Evolutionary conservation across 306 rosid species (phyloP), one percentile per base, ranked within the genome.

Genomic region (Sphenostylis stenocarpa): DNA sequence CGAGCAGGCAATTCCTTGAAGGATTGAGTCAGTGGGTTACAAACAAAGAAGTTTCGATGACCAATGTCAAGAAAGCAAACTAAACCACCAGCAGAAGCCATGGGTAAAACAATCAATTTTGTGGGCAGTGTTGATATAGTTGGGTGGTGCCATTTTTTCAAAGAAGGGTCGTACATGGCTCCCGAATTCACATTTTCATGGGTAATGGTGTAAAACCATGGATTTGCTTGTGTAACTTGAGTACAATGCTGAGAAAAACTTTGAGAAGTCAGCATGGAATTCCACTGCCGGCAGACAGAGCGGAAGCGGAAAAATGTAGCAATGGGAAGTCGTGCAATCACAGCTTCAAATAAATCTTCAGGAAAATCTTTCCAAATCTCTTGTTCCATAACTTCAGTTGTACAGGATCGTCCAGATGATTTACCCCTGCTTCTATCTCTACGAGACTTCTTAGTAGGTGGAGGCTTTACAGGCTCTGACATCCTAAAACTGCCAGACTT

Each of bases 51-150:
- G 84, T 92, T 88, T 77, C 87, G 85, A 72, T 90, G 94, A 66
- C 91, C 86, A 48, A 85, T 77, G 81, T 89, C 97, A 60, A 85
- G 92, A 70, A 90, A 89, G 83, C 97, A 95, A 26, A 95, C 93
- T 39, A 95, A 86, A 28, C 98, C 97, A 44, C 98, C 98, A 0
- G 97, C 97, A 73, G 97, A 95, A 68, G 98, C 97, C 80, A 88
- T 91, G 12, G 97, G 98, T 60, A 87, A 67, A 71, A 88, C 79
- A 52, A 89, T 87, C 82, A 80, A 55, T 67, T 88, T 83, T 20
- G 85, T 68, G 64, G 89, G 97, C 63, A 84, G 82, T 49, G 87
- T 81, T 61, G 88, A 82, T 79, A 84, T 81, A 74, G 90, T 79
- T 21, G 89, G 97, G 72, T 92, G 93, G 83, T 89, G 87, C 97